Base-by-base conservation (phyloP, 345 rosid species). In the Conringia planisiliqua region DNA sequence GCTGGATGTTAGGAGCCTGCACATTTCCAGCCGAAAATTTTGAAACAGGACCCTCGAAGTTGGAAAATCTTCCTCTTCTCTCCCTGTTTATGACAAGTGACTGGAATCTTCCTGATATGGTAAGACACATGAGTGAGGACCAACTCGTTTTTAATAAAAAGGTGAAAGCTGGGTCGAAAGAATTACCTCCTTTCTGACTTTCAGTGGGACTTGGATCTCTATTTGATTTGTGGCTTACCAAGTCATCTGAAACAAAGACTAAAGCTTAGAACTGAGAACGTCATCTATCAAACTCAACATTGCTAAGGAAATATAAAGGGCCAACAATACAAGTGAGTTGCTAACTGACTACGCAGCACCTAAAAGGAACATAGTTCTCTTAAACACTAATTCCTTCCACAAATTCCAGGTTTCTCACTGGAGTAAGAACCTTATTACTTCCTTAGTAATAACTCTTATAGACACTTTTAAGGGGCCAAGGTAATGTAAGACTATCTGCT, bases 131-230 rank as follows among this genome's bases (percentile, higher is more conserved):
- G 32, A 17, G 59, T 75, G 46, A 74, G 47, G 43, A n/a, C 74
- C 67, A 59, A 52, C 30, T 24, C 35, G 51, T 56, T 62, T 59
- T 29, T 38, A 38, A 62, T 16, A 46, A 77, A 48, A 47, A 77
- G 38, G 64, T 54, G 35, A 43, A 58, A 66, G 57, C 5, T 43
- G 64, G 22, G 24, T 56, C n/a, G 14, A 14, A 78, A 66, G 58
- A 42, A 42, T 70, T 86, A 93, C 98, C 98, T 83, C 87, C 86
- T 83, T 81, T 89, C 65, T 79, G 88, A 73, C 79, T 77, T 73
- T 88, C 97, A 29, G 70, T 50, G 27, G 83, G 77, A 66, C 75
- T 63, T 50, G 77, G 80, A 42, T 88, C 96, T 82, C 88, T 84
- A 69, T 63, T 83, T 79, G 78, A 66, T 82, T 77, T 86, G 72